Percentiles rank a stretch among this genome's conserved stretches.
Conservation (phyloP, 805 yeast genomes). For the Saturnispora ahearnii region DNA sequence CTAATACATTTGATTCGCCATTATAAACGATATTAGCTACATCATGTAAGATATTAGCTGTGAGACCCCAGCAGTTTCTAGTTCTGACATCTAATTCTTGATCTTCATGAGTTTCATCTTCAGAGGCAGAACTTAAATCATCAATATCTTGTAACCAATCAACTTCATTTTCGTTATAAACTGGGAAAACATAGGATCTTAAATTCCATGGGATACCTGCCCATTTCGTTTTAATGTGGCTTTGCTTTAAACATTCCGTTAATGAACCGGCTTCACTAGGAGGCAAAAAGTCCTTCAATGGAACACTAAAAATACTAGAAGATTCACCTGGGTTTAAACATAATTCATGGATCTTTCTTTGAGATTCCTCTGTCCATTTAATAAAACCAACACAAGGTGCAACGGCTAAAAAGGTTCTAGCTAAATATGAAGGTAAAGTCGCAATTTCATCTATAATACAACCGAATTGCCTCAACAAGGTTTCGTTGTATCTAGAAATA, state of each 20-base stretch:
- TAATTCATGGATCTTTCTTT: slow-evolving; percentile 22
- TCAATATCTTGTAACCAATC: slow-evolving; percentile 54
- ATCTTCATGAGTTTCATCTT: slow-evolving; percentile 29
- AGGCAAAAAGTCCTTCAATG: slow-evolving; percentile 49
- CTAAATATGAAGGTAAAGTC: slow-evolving; percentile 67
- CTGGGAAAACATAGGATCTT: slow-evolving; percentile 54
- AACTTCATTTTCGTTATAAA: slow-evolving; percentile 44
- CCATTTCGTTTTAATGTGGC: slow-evolving; percentile 43
- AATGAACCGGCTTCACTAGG: slow-evolving; percentile 24
- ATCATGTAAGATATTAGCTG: slow-evolving; percentile 73
- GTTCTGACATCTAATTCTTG: slow-evolving; percentile 36
- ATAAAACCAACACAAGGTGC: slow-evolving; percentile 70
- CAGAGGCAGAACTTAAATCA: slow-evolving; percentile 52
- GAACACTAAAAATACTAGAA: slow-evolving; percentile 60
- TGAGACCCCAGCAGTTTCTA: slow-evolving; percentile 75
- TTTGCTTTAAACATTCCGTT: slow-evolving; percentile 28
- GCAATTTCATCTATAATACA: slow-evolving; percentile 52
- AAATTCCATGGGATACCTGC: slow-evolving; percentile 64
- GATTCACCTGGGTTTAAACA: slow-evolving; percentile 70
- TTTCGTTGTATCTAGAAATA: slow-evolving; percentile 39
- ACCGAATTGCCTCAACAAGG: slow-evolving; percentile 37
- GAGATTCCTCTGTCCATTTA: slow-evolving; percentile 31
- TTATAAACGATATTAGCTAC: slow-evolving; percentile 48
- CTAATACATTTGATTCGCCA: slow-evolving; percentile 30
- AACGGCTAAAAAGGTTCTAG: slow-evolving; percentile 76